A percentile compares a stretch with the other conserved stretches of the same genome.
Evolutionary conservation across 1,284 basidiomycete species (phyloP).

Genomic region (Ceratobasidium papillatum): DNA sequence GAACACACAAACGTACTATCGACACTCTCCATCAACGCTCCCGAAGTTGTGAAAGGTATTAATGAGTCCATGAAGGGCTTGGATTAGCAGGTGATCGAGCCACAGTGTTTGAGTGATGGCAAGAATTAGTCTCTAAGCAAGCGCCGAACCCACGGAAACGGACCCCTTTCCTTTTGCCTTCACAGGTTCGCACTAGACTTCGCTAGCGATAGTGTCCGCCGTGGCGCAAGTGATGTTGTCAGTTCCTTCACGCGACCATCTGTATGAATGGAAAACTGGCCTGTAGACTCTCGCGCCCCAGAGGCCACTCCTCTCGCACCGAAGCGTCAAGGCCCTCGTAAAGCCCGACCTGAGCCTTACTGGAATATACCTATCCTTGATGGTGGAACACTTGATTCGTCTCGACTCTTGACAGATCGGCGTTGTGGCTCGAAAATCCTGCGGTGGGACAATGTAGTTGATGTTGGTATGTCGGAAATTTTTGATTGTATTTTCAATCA

Average conservation of each 20-base stretch:
- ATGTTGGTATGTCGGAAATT: neutral
- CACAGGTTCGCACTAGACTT: neutral
- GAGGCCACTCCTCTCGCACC: neutral
- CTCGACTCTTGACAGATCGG: neutral
- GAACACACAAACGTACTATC: constrained; percentile 87
- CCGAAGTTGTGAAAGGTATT: constrained; percentile 96
- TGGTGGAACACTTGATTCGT: neutral
- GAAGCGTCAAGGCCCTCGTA: constrained; percentile 29
- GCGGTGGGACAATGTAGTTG: neutral
- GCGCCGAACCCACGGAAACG: constrained; percentile 34
- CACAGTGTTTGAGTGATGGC: neutral
- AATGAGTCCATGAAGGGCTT: constrained; percentile 81
- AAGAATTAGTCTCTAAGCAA: neutral
- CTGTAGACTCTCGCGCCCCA: constrained; percentile 22
- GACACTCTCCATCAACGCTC: constrained; percentile 95
- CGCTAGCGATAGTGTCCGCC: constrained; percentile 4
- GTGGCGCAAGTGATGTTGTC: constrained; percentile 16
- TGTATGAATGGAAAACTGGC: constrained; percentile 33
- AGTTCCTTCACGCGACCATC: neutral
- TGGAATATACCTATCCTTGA: constrained; percentile 27
- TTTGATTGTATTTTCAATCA: neutral
- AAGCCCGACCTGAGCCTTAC: constrained; percentile 9
- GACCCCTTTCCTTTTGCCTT: neutral
- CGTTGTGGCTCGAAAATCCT: neutral
- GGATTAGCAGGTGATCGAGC: neutral